A percentile compares a stretch with the other conserved stretches of the same genome.
phyloP scores from a whole-genome alignment of 345 rosid species.

The Ceriops decandra region DNA sequence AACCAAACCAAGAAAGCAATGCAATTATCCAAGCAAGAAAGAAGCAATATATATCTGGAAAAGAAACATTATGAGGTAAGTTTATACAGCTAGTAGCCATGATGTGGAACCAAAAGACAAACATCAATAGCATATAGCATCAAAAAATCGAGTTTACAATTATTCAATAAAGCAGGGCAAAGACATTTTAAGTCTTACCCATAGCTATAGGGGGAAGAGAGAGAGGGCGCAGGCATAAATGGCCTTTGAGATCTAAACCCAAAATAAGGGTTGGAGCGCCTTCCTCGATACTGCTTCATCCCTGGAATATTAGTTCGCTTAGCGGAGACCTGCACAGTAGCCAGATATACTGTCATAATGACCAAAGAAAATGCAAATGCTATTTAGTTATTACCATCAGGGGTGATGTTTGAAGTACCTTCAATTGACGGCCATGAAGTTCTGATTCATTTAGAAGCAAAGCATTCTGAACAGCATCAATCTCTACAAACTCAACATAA shows the following conservation, averaged over 20 bases:
- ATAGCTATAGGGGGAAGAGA: slow-evolving; percentile 64
- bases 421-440: slow-evolving; percentile 91
- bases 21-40: too few species aligned
- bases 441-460: slow-evolving; percentile 91
- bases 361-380: background rate
- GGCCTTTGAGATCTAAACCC: slow-evolving; percentile 84
- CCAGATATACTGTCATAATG: slow-evolving; percentile 11
- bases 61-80: too few species aligned
- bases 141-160: too few species aligned
- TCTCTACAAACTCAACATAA: slow-evolving; percentile 91
- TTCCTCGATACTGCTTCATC: slow-evolving; percentile 89
- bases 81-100: too few species aligned
- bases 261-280: slow-evolving; percentile 51
- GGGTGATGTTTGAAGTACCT: slow-evolving; percentile 42
- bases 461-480: slow-evolving; percentile 93
- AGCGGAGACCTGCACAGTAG: slow-evolving; percentile 66
- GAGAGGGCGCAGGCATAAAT: slow-evolving; percentile 62
- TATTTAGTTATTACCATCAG: background rate
- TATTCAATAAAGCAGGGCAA: slow-evolving; percentile 2
- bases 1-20: too few species aligned
- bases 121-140: too few species aligned
- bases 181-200: slow-evolving; percentile 49
- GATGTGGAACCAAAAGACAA: too few species aligned
- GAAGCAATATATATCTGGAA: too few species aligned
- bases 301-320: slow-evolving; percentile 97